These are phyloP conservation scores for Hygrocybe punicea DNA, from an alignment of 768 basidiomycete genomes.

Conservation along the genomic window DNA sequence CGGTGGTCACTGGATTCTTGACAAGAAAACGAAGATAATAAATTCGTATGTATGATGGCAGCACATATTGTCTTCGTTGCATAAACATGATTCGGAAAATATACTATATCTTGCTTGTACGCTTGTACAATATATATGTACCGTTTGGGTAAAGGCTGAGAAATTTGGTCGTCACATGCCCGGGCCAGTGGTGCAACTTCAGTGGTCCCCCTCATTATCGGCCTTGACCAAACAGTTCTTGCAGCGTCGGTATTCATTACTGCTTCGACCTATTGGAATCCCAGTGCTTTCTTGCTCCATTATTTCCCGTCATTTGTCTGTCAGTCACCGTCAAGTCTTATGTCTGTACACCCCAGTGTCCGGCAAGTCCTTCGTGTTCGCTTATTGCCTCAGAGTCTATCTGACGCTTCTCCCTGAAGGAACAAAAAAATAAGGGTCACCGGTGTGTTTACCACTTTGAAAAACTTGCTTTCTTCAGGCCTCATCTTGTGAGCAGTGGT, in stretches of 20 bases:
- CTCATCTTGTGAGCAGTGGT: slow-evolving; percentile 57
- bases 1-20: neutral
- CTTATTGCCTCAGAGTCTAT: neutral
- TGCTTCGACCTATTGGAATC: no score
- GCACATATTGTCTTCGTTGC: no score
- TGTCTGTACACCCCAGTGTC: slow-evolving; percentile 47
- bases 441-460: slow-evolving; percentile 38
- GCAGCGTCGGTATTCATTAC: no score
- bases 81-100: no score
- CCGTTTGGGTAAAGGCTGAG: no score
- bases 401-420: slow-evolving; percentile 16
- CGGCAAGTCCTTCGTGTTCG: slow-evolving; percentile 38
- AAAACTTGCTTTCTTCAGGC: neutral
- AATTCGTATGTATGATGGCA: no score
- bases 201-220: no score
- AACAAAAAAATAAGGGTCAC: slow-evolving; percentile 78
- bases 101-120: no score
- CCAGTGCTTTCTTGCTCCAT: neutral
- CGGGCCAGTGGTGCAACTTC: no score
- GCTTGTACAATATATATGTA: no score
- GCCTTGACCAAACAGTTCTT: no score
- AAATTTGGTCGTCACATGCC: no score
- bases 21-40: neutral
- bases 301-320: neutral
- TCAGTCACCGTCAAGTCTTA: slow-evolving; percentile 12